Base-by-base conservation (phyloP, 306 rosid species). In the Casuarina equisetifolia region DNA sequence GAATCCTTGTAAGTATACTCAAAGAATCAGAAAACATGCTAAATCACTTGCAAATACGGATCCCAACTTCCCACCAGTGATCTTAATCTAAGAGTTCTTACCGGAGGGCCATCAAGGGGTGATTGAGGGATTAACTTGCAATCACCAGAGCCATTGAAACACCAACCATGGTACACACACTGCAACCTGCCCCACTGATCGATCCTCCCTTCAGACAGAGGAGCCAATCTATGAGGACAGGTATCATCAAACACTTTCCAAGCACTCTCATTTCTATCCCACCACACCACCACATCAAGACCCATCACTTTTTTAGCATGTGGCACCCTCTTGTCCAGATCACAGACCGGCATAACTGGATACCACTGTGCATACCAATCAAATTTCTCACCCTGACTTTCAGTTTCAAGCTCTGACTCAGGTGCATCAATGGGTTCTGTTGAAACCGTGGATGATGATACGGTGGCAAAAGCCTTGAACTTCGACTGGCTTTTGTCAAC, bases 101-200 rank as follows among this genome's bases (percentile, higher is more conserved):
- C 98, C 87, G 86, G 95, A 85, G 97, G 93, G 63, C 96, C 97
- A 5, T 92, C 92, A 2, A 66, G 83, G 39, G 96, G 91, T 44
- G 92, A 94, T 73, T 94, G 98, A 73, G 97, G 98, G 85, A 94
- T 94, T 70, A 25, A 25, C 32, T 25, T 25, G 32, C 32, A 25
- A 25, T 25, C 32, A 25, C 32, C 32, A 25, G 32, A 25, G 32
- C 32, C 32, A 25, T 25, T 25, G 32, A 25, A 25, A 25, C 32
- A 25, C 32, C 32, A 25, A 25, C 32, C 32, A 25, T 25, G 32
- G 32, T 25, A 25, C 32, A 25, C 32, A 25, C 32, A 25, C 32
- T 25, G 32, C 32, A 25, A 25, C 32, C 32, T 25, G 32, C 32
- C 32, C 32, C 32, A 25, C 32, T 25, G 32, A 25, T 25, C 32